These are phyloP conservation scores for Paecilomyces niveus DNA, from an alignment of 2,329 filamentous ascomycete species.

Conservation along the genomic window DNA sequence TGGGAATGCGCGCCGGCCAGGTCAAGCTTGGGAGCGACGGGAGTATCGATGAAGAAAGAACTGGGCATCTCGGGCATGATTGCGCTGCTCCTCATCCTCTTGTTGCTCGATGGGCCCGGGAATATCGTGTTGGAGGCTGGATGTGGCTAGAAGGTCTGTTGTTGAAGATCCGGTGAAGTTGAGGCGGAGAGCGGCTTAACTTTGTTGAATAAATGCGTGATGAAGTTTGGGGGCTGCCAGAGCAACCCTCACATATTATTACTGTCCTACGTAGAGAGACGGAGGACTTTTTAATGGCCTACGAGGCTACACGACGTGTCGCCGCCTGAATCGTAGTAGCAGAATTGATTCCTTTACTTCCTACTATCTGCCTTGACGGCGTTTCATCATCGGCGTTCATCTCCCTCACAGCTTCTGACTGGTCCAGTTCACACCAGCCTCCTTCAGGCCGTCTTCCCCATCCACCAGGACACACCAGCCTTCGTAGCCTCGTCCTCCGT, in stretches of 20 bases:
- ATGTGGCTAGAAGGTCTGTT: not conserved
- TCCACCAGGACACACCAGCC: constrained; percentile 88
- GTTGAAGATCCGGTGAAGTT: not conserved
- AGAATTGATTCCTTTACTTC: not conserved
- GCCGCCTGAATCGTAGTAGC: not conserved
- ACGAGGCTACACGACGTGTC: not conserved
- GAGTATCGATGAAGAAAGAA: constrained; percentile 28
- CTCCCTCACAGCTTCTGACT: constrained; percentile 32
- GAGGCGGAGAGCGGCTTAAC: not conserved
- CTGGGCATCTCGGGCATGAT: constrained; percentile 2
- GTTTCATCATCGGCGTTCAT: not conserved
- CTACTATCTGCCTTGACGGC: constrained; percentile 2
- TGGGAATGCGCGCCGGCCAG: constrained; percentile 30
- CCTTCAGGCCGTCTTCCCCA: constrained; percentile 55
- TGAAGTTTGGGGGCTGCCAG: not conserved
- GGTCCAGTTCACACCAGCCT: constrained; percentile 49
- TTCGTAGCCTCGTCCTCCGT: constrained; percentile 59
- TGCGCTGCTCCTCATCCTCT: not conserved
- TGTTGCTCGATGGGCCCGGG: not conserved
- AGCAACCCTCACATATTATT: not conserved
- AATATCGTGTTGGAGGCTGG: not conserved
- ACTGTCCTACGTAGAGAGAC: not conserved
- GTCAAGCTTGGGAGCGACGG: constrained; percentile 31
- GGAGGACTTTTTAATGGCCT: not conserved
- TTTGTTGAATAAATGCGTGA: not conserved